Percentiles rank a stretch among this genome's conserved stretches.
These are phyloP conservation scores for Mycena amicta DNA, from an alignment of 768 basidiomycete genomes.

Conservation along the genomic window DNA sequence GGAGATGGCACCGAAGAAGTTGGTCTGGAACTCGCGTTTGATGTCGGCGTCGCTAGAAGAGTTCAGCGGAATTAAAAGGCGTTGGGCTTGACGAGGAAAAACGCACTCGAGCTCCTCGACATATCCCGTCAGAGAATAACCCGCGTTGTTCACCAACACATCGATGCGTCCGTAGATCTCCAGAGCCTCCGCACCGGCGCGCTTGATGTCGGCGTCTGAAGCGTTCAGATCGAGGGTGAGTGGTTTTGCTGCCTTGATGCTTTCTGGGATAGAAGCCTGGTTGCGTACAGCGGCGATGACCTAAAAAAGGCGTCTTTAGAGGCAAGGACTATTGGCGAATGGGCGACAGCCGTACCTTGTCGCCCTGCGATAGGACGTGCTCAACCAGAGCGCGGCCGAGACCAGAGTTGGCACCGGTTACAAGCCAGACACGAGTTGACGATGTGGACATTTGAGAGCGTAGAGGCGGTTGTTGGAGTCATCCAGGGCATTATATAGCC, in stretches of 20 bases:
- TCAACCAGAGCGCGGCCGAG: constrained; percentile 28
- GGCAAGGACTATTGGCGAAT: background rate
- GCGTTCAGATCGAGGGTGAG: constrained; percentile 15
- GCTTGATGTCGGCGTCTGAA: constrained; percentile 14
- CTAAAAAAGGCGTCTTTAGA: background rate
- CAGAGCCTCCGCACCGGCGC: constrained; percentile 2
- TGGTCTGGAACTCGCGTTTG: constrained; percentile 28
- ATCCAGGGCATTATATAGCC: too few relatives aligned
- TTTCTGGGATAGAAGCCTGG: constrained; percentile 8
- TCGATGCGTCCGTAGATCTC: constrained; percentile 12
- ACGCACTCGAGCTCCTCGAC: constrained; percentile 9
- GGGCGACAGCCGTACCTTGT: constrained; percentile 18
- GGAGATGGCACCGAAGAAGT: constrained; percentile 29
- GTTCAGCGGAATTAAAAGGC: background rate
- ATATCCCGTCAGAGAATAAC: constrained; percentile 9
- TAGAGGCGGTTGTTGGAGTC: too few relatives aligned
- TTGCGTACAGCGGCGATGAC: constrained; percentile 17
- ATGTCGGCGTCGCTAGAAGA: constrained; percentile 14
- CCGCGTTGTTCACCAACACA: constrained; percentile 14
- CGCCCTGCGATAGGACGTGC: constrained; percentile 27
- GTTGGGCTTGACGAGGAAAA: background rate
- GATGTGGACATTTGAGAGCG: too few relatives aligned
- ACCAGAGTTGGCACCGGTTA: constrained; percentile 31
- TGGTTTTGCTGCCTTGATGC: constrained; percentile 7
- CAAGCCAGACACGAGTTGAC: constrained; percentile 24